phyloP scores from a whole-genome alignment of 2,329 filamentous ascomycete genomes.

The Hymenoscyphus salicellus region DNA sequence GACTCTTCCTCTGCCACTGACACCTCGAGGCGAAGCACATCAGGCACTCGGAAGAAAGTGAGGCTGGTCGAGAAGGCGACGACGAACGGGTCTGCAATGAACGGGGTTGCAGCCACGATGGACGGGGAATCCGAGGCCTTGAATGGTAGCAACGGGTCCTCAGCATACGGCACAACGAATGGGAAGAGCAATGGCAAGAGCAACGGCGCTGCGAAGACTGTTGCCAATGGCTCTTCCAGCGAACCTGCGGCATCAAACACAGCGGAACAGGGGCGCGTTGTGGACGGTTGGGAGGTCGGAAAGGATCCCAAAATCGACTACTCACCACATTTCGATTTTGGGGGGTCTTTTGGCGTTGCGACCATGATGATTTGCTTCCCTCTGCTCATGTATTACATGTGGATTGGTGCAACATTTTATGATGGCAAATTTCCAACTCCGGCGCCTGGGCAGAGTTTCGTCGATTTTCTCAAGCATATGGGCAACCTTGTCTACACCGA shows the following conservation, averaged over 20 bases:
- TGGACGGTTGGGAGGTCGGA: slow-evolving; percentile 59
- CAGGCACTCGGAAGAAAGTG: slow-evolving; percentile 20
- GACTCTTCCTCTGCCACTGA: slow-evolving; percentile 37
- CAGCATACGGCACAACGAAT: slow-evolving; percentile 16
- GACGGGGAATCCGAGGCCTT: slow-evolving; percentile 2
- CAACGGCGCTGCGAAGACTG: slow-evolving; percentile 12
- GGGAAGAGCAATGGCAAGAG: slow-evolving; percentile 18
- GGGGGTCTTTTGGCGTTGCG: slow-evolving; percentile 74
- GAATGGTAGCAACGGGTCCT: slow-evolving; percentile 14
- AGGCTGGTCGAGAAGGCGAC: slow-evolving; percentile 27
- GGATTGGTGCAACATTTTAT: slow-evolving; percentile 93
- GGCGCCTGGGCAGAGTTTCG: slow-evolving; percentile 60
- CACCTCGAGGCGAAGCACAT: slow-evolving; percentile 20
- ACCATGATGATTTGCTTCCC: slow-evolving; percentile 92
- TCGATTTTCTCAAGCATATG: slow-evolving; percentile 71
- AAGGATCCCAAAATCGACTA: slow-evolving; percentile 62
- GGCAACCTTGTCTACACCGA: slow-evolving; percentile 72
- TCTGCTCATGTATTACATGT: slow-evolving; percentile 98
- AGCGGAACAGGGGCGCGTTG: slow-evolving; percentile 18
- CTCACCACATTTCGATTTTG: slow-evolving; percentile 74
- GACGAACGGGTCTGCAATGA: slow-evolving; percentile 21
- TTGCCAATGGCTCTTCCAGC: slow-evolving; percentile 12
- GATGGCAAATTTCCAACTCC: slow-evolving; percentile 75
- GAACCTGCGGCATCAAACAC: slow-evolving; percentile 12
- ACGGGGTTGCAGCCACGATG: slow-evolving; percentile 19